Evolutionary conservation across 2,329 filamentous ascomycete genomes (phyloP).

Genomic region (Beauveria australis): DNA sequence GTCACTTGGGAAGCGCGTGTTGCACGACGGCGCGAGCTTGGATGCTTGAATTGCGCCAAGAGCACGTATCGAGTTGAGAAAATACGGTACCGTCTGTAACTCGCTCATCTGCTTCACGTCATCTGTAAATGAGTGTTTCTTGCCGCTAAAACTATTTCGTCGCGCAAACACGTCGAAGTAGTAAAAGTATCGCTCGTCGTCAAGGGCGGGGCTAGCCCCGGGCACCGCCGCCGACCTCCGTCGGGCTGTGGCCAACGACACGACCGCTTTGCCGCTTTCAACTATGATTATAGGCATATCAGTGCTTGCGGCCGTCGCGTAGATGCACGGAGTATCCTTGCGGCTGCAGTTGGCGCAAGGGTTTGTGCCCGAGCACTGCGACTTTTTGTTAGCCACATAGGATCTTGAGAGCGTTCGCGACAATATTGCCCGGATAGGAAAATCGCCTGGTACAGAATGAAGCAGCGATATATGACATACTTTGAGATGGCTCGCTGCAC

Average conservation of each 20-base stretch:
- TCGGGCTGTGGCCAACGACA: not conserved
- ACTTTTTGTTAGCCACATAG: not conserved
- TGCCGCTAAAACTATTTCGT: slow-evolving; percentile 21
- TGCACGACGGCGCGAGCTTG: slow-evolving; percentile 12
- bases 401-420: not conserved
- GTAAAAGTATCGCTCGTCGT: slow-evolving; percentile 18
- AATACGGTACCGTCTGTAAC: slow-evolving; percentile 12
- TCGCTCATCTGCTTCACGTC: slow-evolving; percentile 18
- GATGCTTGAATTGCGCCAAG: slow-evolving; percentile 24
- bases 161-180: slow-evolving; percentile 23
- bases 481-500: slow-evolving; percentile 26
- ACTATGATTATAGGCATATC: slow-evolving; percentile 16
- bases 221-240: not conserved
- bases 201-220: not conserved
- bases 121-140: slow-evolving; percentile 5
- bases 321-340: slow-evolving; percentile 18
- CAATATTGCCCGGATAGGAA: not conserved
- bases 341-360: slow-evolving; percentile 25
- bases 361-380: slow-evolving; percentile 24
- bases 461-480: slow-evolving; percentile 12
- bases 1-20: not conserved
- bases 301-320: not conserved
- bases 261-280: slow-evolving; percentile 11
- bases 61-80: slow-evolving; percentile 22
- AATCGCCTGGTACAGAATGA: not conserved